Evolutionary conservation across 2,329 filamentous ascomycete genomes (phyloP).

Genomic region (Conoideocrella luteorostrata): DNA sequence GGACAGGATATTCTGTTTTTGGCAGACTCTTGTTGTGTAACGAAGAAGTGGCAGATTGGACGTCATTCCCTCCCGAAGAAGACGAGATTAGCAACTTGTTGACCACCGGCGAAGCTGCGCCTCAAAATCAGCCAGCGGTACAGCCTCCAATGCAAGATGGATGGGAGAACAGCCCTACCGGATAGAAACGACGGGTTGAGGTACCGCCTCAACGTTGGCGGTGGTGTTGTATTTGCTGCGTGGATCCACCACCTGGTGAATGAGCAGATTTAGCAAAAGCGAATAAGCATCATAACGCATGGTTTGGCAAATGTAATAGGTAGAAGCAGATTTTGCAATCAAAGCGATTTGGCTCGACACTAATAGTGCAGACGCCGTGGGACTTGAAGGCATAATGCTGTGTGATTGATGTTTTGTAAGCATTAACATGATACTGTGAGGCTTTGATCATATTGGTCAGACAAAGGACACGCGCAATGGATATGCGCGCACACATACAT

Average conservation of each 20-base stretch:
- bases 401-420: too few relatives aligned
- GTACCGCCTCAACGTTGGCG: not conserved
- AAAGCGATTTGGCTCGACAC: not conserved
- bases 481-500: too few relatives aligned
- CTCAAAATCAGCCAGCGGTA: not conserved
- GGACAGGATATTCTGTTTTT: too few relatives aligned
- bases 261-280: not conserved
- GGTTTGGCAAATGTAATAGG: not conserved
- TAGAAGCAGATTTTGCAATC: not conserved
- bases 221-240: not conserved
- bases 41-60: too few relatives aligned
- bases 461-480: too few relatives aligned
- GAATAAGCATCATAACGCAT: not conserved
- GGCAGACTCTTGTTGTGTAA: too few relatives aligned
- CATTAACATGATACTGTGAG: too few relatives aligned
- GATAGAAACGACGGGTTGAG: slow-evolving; percentile 6
- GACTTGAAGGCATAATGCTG: too few relatives aligned
- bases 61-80: too few relatives aligned
- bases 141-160: not conserved
- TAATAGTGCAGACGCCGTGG: too few relatives aligned
- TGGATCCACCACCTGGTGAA: not conserved
- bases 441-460: too few relatives aligned
- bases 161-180: not conserved
- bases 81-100: not conserved
- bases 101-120: not conserved